phyloP scores from a whole-genome alignment of 805 yeast species.

The Diddensiella caesifluorescens region DNA sequence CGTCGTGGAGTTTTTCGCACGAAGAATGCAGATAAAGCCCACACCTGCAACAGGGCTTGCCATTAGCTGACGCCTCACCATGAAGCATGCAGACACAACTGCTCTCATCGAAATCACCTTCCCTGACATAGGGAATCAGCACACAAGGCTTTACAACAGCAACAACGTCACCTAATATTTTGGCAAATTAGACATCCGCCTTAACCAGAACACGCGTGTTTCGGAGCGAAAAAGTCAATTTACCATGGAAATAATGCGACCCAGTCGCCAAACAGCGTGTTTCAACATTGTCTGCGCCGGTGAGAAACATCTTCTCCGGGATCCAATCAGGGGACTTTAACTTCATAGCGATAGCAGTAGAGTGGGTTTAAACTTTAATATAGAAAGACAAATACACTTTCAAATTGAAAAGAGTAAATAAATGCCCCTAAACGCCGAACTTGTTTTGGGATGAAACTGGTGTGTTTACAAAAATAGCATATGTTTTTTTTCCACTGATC shows the following conservation, averaged over 20 bases:
- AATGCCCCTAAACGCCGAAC: no score
- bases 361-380: no score
- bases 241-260: background rate
- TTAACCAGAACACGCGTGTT: no score
- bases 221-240: no score
- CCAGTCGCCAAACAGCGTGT: slow-evolving; percentile 1
- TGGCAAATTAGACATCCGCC: no score
- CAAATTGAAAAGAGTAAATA: no score
- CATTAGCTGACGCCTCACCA: background rate
- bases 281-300: background rate
- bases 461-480: no score
- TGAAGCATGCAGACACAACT: background rate
- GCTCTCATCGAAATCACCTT: background rate
- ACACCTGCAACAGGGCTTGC: background rate
- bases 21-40: background rate
- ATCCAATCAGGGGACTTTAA: no score
- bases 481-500: no score
- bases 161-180: background rate
- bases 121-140: background rate
- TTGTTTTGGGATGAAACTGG: no score
- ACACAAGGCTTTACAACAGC: background rate
- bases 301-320: background rate
- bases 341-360: no score
- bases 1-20: background rate
- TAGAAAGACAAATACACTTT: no score